Evolutionary conservation across 371 early-diverging fungal species (phyloP), one percentile per base, ranked within the genome.

Genomic region (Mortierella sp.): DNA sequence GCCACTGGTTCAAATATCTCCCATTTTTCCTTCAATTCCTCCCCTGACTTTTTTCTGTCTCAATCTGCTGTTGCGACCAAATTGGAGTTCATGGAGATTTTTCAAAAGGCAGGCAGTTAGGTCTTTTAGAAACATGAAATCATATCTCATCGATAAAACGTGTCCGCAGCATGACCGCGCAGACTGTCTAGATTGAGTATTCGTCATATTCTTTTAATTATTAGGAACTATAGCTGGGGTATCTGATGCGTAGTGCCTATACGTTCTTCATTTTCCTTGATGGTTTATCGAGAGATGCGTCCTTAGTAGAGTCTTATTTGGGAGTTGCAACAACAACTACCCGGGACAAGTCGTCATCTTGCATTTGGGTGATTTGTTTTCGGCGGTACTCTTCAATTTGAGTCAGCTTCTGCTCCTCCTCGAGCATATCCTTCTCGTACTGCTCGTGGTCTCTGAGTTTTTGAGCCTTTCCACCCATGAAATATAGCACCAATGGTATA

Each of bases 381-480:
- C 17, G 23, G 2, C 53, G 53, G 28, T 53, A 10, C 53, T 53
- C 28, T 53, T 53, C 53, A 31, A 76, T 76, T 42, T 54, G 54
- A 54, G 37, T 59, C 56, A 76, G 37, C 17, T 68, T 62, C 42
- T 35, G 26, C 28, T 56, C 40, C 37, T 76, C 68, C n/a, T 67
- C 68, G 9, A 64, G 63, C 72, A 76, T 71, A 32, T 71, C 72
- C 51, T 49, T 51, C 51, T 71, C 68, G 45, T 76, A 76, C 51
- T 70, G 59, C 17, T 35, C 68, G 40, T 64, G 68, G 28, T 76
- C 77, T 28, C 12, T 19, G 49, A 59, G 47, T 62, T 76, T 76
- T 42, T 76, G 77, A 4, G 58, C 61, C 64, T 68, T 76, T 15
- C 61, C 68, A 9, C 68, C 77, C 71, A 68, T 76, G 35, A 51